Base-by-base conservation (phyloP, 148 eudicot genomes). In the Cornus controversa region DNA sequence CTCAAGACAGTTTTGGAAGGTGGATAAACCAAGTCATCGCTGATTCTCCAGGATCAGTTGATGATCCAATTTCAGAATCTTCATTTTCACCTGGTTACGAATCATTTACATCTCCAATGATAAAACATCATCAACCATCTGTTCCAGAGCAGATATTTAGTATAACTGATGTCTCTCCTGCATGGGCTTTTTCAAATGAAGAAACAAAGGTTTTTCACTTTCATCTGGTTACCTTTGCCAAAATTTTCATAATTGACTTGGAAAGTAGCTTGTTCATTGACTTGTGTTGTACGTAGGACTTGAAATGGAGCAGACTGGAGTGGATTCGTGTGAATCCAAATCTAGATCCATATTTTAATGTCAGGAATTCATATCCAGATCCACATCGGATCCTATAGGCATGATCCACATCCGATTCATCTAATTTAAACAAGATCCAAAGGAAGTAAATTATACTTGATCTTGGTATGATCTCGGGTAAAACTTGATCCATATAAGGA, bases 1-100 rank as follows among this genome's bases (percentile, higher is more conserved):
- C 82, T 66, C 97, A 90, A 72, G 97, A 94, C 78, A 91, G 93
- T 80, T 92, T 92, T 73, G 95, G 93, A 42, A 88, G 81, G 76
- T 92, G 94, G 98, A 87, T 91, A 73, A 87, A 84, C 82, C 80
- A 83, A 34, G 78, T 86, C 54, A 84, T 89, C 65, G 82, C 83
- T 58, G 93, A 88, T 76, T 87, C 91, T 69, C 89, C 97, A 27
- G 92, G 69, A 40, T 77, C 90, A 25, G 85, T 78, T 36, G 87
- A 80, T 76, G 85, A 83, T 84, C 85, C 87, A 45, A 75, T 68
- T 69, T 60, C 73, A 67, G 92, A 82, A 69, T 76, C 96, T 63
- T 82, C 89, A 23, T 66, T 78, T 15, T 74, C 85, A 79, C 84
- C 75, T 47, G 84, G 78, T 67, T 85, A 88, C 36, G 80, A 85